Conservation (phyloP, 2,329 filamentous ascomycete species). For the Hymenoscyphus scutula region DNA sequence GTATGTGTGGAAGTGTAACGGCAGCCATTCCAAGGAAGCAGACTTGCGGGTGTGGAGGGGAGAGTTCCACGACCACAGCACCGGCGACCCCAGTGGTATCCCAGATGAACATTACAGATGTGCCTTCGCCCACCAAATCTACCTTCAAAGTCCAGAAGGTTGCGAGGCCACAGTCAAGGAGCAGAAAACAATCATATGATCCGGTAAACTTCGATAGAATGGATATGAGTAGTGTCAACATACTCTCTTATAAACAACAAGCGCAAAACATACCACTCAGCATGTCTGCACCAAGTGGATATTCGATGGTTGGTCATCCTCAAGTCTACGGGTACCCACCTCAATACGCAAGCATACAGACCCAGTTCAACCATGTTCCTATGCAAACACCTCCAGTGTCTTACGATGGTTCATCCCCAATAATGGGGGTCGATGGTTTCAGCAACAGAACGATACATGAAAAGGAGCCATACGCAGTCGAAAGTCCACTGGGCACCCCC, state of each 20-base stretch:
- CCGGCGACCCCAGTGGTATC: slow-evolving; percentile 11
- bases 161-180: slow-evolving; percentile 24
- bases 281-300: slow-evolving; percentile 27
- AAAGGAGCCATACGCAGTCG: slow-evolving; percentile 24
- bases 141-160: slow-evolving; percentile 34
- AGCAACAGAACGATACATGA: slow-evolving; percentile 20
- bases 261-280: slow-evolving; percentile 24
- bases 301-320: slow-evolving; percentile 20
- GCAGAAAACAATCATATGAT: slow-evolving; percentile 50
- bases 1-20: slow-evolving; percentile 62
- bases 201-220: slow-evolving; percentile 49
- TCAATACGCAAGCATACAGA: slow-evolving; percentile 29
- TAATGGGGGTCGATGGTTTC: slow-evolving; percentile 22
- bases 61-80: slow-evolving; percentile 19
- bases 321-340: slow-evolving; percentile 26
- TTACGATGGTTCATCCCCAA: slow-evolving; percentile 14
- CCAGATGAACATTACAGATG: slow-evolving; percentile 38
- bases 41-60: slow-evolving; percentile 51
- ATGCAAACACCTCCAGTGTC: slow-evolving; percentile 25
- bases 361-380: slow-evolving; percentile 23
- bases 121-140: slow-evolving; percentile 37
- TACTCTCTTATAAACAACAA: slow-evolving; percentile 40
- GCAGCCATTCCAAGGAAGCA: slow-evolving; percentile 60
- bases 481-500: slow-evolving; percentile 27
- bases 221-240: slow-evolving; percentile 51